Evolutionary conservation across 768 basidiomycete genomes (phyloP).

Genomic region (Leccinum pellstonianum): DNA sequence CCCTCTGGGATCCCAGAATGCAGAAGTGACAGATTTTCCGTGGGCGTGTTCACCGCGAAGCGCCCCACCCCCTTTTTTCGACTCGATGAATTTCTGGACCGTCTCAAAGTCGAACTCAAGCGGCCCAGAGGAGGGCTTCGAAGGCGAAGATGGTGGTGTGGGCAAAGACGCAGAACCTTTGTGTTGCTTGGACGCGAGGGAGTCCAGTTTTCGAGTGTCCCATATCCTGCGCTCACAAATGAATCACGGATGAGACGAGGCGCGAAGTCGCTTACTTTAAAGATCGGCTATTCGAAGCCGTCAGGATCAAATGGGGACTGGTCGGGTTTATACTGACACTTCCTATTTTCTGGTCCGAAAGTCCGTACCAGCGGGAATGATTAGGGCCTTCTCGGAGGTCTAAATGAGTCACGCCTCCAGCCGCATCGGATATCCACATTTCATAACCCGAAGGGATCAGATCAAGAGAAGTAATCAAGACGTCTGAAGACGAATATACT

Average conservation of each 20-base stretch:
- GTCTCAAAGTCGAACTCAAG: conserved; percentile 39
- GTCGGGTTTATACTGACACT: conserved; percentile 77
- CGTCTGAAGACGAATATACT: conserved; percentile 56
- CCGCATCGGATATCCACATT: conserved; percentile 80
- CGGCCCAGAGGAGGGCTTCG: conserved; percentile 10
- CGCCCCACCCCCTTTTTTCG: conserved; percentile 51
- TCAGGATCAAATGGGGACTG: conserved; percentile 61
- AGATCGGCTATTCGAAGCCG: conserved; percentile 71
- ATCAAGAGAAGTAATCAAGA: conserved; percentile 70
- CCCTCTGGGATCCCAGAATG: conserved; percentile 84
- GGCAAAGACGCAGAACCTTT: conserved; percentile 23
- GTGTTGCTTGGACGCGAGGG: conserved; percentile 34
- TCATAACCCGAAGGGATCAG: conserved; percentile 66
- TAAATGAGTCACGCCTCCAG: conserved; percentile 70
- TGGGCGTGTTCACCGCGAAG: conserved; percentile 69
- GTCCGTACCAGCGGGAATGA: conserved; percentile 56
- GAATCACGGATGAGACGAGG: neutral
- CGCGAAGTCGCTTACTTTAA: conserved; percentile 52
- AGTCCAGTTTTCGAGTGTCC: conserved; percentile 68
- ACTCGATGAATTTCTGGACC: conserved; percentile 49
- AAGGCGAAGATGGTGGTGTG: conserved; percentile 26
- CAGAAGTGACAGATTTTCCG: conserved; percentile 76
- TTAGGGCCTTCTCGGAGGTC: conserved; percentile 65
- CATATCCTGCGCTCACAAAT: conserved; percentile 54
- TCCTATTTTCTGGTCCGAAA: conserved; percentile 76